Evolutionary conservation across 2,329 filamentous ascomycete genomes (phyloP), one percentile per base, ranked within the genome.

Genomic region (Fonsecaea erecta): DNA sequence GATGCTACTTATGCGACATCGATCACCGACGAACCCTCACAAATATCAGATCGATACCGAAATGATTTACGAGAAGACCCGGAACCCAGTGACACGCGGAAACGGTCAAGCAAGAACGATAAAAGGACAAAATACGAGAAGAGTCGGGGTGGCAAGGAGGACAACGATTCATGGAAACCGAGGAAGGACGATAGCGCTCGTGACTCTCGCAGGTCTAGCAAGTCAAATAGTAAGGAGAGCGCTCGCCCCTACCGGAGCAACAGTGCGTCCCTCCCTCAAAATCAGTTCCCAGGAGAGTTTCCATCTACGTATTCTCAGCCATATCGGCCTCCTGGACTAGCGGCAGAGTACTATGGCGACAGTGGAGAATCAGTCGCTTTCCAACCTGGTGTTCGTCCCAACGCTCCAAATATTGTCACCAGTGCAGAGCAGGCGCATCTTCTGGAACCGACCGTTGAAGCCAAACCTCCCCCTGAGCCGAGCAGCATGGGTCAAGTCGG

Each of bases 341-440:
- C 85, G 5, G 82, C 87, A 16, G 85, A 87, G 35, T 89, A 87
- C 73, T 89, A 88, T 73, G 81, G 83, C 51, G 86, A 88, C 72
- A 82, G 86, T 70, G 86, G 86, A 11, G 78, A 88, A 72, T 87
- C 85, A 18, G 86, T 89, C 1, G 73, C 78, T 9, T 73, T 78
- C 12, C 87, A 89, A 73, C 86, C 87, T 6, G 87, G 87, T n/a
- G 79, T 86, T 11, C 80, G 86, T 51, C 81, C 84, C 6, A 75
- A 81, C 16, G 78, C 78, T 34, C 83, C 84, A 26, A 79, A 81
- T 0, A 79, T 87, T 40, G 83, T 87, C 62, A 80, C 84, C 16
- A 82, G 81, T 34, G 80, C 81, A 48, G 71, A 73, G 58, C 82
- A 87, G 66, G 82, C 84, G 28, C 86, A 87, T 74, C 77, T 88